phyloP scores from a whole-genome alignment of 2,329 filamentous ascomycete genomes.

The Fusarium gaditjirri region DNA sequence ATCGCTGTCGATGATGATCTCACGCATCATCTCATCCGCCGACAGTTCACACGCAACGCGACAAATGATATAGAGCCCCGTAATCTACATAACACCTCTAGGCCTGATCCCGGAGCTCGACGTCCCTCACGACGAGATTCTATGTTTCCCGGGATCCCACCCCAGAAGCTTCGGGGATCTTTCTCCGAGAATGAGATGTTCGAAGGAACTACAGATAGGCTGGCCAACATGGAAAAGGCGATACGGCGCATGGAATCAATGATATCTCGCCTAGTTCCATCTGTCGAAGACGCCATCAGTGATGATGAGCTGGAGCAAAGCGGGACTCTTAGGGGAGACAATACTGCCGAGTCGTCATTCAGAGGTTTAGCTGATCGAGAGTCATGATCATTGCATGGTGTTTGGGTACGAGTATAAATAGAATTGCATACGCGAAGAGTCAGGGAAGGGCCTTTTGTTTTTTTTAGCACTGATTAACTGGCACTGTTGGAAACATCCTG shows the following conservation, averaged over 20 bases:
- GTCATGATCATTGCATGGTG: slow-evolving; percentile 7
- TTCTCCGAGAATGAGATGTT: slow-evolving; percentile 59
- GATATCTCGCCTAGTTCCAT: slow-evolving; percentile 53
- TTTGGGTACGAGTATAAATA: slow-evolving; percentile 3
- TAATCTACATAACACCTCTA: slow-evolving; percentile 30
- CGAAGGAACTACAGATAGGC: slow-evolving; percentile 55
- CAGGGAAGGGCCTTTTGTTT: slow-evolving; percentile 5
- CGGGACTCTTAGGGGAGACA: slow-evolving; percentile 45
- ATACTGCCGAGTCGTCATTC: slow-evolving; percentile 47
- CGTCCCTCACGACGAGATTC: slow-evolving; percentile 63
- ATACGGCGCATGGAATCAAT: slow-evolving; percentile 61
- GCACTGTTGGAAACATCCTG: slow-evolving; percentile 1
- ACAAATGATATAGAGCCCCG: slow-evolving; percentile 46
- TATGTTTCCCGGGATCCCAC: slow-evolving; percentile 62
- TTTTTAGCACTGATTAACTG: slow-evolving; percentile 17
- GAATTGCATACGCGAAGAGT: not conserved
- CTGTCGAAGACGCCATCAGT: slow-evolving; percentile 41
- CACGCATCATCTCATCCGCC: slow-evolving; percentile 66
- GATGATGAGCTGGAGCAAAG: slow-evolving; percentile 45
- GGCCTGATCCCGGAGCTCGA: slow-evolving; percentile 43
- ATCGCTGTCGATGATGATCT: slow-evolving; percentile 69
- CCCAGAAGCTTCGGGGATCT: slow-evolving; percentile 59
- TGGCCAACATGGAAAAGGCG: slow-evolving; percentile 62
- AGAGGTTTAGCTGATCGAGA: slow-evolving; percentile 26
- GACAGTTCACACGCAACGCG: slow-evolving; percentile 63